Conservation (phyloP, 106 monocot species). For the Platanthera zijinensis region DNA sequence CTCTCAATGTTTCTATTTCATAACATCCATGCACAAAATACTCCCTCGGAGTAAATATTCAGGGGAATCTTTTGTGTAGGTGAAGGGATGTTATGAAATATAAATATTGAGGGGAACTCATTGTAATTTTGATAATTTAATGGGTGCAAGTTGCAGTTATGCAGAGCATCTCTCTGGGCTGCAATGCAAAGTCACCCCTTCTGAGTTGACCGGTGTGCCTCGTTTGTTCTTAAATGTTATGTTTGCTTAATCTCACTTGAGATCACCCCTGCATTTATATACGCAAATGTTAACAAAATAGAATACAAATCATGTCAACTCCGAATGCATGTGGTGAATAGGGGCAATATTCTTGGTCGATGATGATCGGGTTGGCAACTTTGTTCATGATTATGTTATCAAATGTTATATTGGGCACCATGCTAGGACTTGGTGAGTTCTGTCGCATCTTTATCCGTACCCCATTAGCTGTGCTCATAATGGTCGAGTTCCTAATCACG, state of each 20-base stretch:
- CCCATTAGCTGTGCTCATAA: constrained; percentile 37
- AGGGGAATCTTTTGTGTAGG: too few relatives aligned
- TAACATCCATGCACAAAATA: too few relatives aligned
- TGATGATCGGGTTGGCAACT: constrained; percentile 51
- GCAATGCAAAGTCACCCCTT: constrained; percentile 19
- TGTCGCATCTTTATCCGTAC: constrained; percentile 69
- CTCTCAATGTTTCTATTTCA: too few relatives aligned
- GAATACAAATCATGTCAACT: background rate
- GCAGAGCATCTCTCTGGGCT: too few relatives aligned
- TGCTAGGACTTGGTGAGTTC: constrained; percentile 20
- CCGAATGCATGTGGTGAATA: background rate
- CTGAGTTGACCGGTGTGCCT: constrained; percentile 44
- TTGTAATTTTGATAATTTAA: too few relatives aligned
- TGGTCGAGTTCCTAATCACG: constrained; percentile 31
- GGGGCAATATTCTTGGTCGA: constrained; percentile 64
- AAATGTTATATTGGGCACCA: constrained; percentile 41
- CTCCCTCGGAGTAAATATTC: too few relatives aligned
- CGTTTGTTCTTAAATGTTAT: constrained; percentile 50
- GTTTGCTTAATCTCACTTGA: constrained; percentile 39
- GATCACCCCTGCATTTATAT: constrained; percentile 28
- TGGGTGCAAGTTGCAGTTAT: too few relatives aligned
- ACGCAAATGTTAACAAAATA: background rate
- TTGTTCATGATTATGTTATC: constrained; percentile 54
- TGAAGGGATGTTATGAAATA: too few relatives aligned
- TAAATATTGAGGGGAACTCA: too few relatives aligned